Evolutionary conservation across 768 basidiomycete genomes (phyloP).

Genomic region (Scleroderma citrinum): DNA sequence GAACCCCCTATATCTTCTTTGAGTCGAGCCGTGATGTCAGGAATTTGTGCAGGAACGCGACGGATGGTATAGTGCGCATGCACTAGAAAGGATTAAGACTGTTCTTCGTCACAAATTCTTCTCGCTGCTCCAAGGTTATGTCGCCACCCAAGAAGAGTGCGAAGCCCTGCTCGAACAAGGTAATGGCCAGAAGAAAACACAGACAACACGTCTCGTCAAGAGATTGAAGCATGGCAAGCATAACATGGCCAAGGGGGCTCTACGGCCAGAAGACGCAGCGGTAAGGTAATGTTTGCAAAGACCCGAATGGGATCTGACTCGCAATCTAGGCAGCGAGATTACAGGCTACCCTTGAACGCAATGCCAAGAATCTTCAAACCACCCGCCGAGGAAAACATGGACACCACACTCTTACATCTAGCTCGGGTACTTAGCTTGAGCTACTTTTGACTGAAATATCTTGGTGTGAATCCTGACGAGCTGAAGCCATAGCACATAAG

Average conservation of each 20-base stretch:
- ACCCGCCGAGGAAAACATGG: conserved; percentile 21
- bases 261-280: conserved; percentile 78
- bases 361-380: conserved; percentile 26
- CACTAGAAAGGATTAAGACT: conserved; percentile 78
- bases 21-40: not conserved
- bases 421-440: conserved; percentile 6
- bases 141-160: conserved; percentile 71
- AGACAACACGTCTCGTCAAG: conserved; percentile 37
- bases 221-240: conserved; percentile 65
- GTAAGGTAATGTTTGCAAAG: conserved; percentile 36
- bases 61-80: conserved; percentile 81
- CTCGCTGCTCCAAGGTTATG: conserved; percentile 64
- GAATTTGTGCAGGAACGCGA: conserved; percentile 56
- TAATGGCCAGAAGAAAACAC: conserved; percentile 22
- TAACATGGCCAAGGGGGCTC: conserved; percentile 84
- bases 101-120: conserved; percentile 85
- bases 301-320: not conserved
- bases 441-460: conserved; percentile 4
- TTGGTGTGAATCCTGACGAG: conserved; percentile 8
- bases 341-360: conserved; percentile 54
- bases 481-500: conserved; percentile 13
- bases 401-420: conserved; percentile 16
- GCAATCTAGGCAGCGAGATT: conserved; percentile 56
- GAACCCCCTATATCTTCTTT: not conserved
- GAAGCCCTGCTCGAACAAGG: conserved; percentile 48